Percentiles rank a stretch among this genome's conserved stretches.
These are phyloP conservation scores for Phytophthora multivora DNA, from an alignment of 352 stramenopile genomes.

Conservation along the genomic window DNA sequence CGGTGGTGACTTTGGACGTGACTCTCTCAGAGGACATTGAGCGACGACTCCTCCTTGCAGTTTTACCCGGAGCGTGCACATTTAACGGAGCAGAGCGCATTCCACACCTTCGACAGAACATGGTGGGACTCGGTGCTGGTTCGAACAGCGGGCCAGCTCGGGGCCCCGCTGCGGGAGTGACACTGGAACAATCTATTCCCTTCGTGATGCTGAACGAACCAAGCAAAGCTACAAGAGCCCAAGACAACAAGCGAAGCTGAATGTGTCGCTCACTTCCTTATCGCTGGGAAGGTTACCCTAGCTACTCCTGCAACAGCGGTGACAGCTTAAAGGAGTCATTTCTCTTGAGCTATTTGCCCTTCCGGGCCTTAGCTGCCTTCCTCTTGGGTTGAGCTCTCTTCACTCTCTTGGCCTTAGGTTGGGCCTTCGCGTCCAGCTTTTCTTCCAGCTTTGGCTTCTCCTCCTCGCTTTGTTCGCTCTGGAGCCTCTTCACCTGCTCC, in stretches of 20 bases:
- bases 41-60: too few species aligned
- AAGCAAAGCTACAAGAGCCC: too few species aligned
- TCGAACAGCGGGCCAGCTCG: too few species aligned
- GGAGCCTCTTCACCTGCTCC: constrained; percentile 20
- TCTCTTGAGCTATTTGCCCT: neutral
- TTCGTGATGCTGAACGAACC: neutral
- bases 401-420: neutral
- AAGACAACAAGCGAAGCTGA: neutral
- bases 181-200: too few species aligned
- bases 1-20: too few species aligned
- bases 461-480: neutral
- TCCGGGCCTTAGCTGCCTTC: neutral
- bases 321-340: too few species aligned
- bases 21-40: too few species aligned
- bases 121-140: too few species aligned
- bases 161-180: too few species aligned
- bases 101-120: too few species aligned
- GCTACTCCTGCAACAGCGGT: neutral
- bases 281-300: neutral
- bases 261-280: neutral
- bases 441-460: constrained; percentile 1
- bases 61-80: too few species aligned
- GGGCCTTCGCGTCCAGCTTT: constrained; percentile 4
- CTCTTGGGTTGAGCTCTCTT: neutral
- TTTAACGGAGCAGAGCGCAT: too few species aligned